These are phyloP conservation scores for Quercus glauca DNA, from an alignment of 306 rosid genomes.

Conservation along the genomic window DNA sequence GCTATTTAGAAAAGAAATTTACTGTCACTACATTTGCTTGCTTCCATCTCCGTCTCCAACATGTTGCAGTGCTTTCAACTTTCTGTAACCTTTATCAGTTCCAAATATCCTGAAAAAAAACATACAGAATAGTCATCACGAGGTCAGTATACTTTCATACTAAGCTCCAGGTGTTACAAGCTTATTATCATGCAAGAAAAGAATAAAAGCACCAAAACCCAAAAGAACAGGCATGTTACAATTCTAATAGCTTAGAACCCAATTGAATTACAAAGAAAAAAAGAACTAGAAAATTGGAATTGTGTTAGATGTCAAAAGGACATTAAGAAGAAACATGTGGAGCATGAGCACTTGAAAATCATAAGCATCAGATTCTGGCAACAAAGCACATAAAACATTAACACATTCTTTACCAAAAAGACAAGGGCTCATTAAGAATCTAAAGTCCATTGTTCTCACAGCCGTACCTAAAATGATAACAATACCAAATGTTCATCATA, in stretches of 20 bases:
- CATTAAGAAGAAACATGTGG: neutral
- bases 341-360: neutral
- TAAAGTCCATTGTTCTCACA: too few relatives aligned
- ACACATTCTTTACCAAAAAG: neutral
- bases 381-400: neutral
- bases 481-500: neutral
- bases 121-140: neutral
- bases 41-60: constrained; percentile 38
- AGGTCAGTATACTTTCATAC: neutral
- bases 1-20: constrained; percentile 13
- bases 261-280: neutral
- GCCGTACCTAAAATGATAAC: neutral
- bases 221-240: neutral
- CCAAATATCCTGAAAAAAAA: constrained; percentile 48
- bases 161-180: neutral
- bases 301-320: neutral
- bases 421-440: neutral
- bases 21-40: constrained; percentile 37
- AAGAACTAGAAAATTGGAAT: neutral
- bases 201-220: neutral
- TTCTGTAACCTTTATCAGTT: constrained; percentile 51
- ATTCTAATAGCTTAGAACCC: neutral
- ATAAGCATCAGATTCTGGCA: neutral
- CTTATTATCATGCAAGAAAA: neutral
- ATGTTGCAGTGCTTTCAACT: constrained; percentile 40